These are phyloP conservation scores for Saturnispora hagleri DNA, from an alignment of 805 yeast species.

Conservation along the genomic window DNA sequence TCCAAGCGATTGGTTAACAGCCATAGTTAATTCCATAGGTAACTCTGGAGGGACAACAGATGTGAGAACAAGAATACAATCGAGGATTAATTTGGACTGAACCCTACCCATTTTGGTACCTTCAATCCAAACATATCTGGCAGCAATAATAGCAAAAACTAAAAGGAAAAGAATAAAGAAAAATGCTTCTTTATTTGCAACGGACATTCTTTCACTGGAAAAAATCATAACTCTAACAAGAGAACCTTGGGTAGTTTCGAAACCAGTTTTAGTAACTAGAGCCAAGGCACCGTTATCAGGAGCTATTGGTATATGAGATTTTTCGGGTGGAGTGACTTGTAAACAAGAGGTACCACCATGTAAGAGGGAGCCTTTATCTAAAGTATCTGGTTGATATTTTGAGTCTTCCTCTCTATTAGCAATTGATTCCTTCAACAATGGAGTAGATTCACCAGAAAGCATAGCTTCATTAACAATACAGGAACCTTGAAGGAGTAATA, in stretches of 20 bases:
- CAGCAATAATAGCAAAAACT: slow-evolving; percentile 87
- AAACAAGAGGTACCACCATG: slow-evolving; percentile 96
- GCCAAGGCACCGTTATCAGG: slow-evolving; percentile 95
- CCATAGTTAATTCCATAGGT: slow-evolving; percentile 98
- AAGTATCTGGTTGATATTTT: slow-evolving; percentile 59
- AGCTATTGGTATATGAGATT: slow-evolving; percentile 43
- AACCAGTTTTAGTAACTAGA: slow-evolving; percentile 87
- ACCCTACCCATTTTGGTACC: slow-evolving; percentile 94
- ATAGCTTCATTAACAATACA: slow-evolving; percentile 97
- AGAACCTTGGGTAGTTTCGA: slow-evolving; percentile 96
- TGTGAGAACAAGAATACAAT: slow-evolving; percentile 91
- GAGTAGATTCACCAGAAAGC: slow-evolving; percentile 98
- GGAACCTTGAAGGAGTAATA: slow-evolving; percentile 77
- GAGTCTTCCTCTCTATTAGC: slow-evolving; percentile 72
- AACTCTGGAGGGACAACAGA: slow-evolving; percentile 98
- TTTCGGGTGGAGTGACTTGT: slow-evolving; percentile 72
- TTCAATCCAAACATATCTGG: slow-evolving; percentile 97
- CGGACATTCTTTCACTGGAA: slow-evolving; percentile 92
- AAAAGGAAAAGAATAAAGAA: slow-evolving; percentile 84
- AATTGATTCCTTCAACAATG: slow-evolving; percentile 86
- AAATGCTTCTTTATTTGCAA: slow-evolving; percentile 90
- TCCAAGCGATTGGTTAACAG: slow-evolving; percentile 85
- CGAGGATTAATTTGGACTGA: slow-evolving; percentile 86
- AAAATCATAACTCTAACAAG: slow-evolving; percentile 96
- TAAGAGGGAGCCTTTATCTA: slow-evolving; percentile 80